These are phyloP conservation scores for Chamaecyparis obtusa DNA, from an alignment of 75 land plant genomes.

Conservation along the genomic window DNA sequence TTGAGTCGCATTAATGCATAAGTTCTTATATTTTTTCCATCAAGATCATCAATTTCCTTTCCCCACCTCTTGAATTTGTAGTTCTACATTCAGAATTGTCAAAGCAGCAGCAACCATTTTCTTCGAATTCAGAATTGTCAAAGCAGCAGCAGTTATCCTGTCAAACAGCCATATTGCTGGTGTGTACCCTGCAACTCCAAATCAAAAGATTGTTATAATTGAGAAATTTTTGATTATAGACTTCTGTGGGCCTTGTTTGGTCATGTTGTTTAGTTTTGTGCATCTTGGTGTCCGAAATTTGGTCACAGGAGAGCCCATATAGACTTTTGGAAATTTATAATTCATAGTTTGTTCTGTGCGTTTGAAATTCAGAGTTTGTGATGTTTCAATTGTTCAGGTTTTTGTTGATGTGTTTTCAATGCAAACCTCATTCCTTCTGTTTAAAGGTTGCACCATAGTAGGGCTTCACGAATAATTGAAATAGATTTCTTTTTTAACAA, in stretches of 20 bases:
- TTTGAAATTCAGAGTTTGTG: neutral
- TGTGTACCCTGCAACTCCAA: neutral
- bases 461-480: neutral
- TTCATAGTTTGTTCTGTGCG: neutral
- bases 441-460: neutral
- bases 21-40: too few relatives aligned
- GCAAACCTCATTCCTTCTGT: neutral
- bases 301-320: neutral
- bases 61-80: neutral
- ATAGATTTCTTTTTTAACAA: too few relatives aligned
- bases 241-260: neutral
- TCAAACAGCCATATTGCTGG: neutral
- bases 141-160: too few relatives aligned
- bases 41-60: too few relatives aligned
- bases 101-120: too few relatives aligned
- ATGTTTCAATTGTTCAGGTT: neutral
- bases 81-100: neutral
- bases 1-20: too few relatives aligned
- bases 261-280: neutral
- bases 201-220: too few relatives aligned
- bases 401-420: neutral
- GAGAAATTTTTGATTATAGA: neutral
- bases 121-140: too few relatives aligned
- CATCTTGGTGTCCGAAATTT: neutral
- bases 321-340: too few relatives aligned